These are phyloP conservation scores for Teunomyces kruisii DNA, from an alignment of 805 yeast genomes.

Conservation along the genomic window DNA sequence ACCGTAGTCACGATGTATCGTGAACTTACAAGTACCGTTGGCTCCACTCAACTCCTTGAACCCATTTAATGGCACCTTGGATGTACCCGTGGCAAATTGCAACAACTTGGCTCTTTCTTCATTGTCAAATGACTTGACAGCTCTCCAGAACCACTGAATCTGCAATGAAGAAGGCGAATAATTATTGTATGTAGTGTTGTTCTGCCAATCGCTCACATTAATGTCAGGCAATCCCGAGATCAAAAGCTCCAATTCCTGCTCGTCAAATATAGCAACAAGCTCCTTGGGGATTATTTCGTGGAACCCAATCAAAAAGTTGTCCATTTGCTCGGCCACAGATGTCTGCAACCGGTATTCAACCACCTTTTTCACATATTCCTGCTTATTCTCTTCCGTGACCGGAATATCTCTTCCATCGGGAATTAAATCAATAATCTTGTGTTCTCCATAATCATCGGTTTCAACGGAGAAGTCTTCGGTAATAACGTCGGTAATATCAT, in stretches of 20 bases:
- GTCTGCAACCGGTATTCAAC: constrained; percentile 84
- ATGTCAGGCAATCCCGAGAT: constrained; percentile 95
- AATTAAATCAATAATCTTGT: constrained; percentile 75
- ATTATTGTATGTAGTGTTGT: constrained; percentile 76
- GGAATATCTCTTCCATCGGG: constrained; percentile 80
- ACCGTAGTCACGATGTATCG: constrained; percentile 88
- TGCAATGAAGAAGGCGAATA: constrained; percentile 82
- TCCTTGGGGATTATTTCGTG: constrained; percentile 86
- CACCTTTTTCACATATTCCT: constrained; percentile 80
- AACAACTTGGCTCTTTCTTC: constrained; percentile 92
- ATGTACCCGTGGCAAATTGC: constrained; percentile 96
- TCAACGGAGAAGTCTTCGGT: constrained; percentile 94
- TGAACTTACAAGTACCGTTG: constrained; percentile 80
- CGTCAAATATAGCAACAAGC: constrained; percentile 83
- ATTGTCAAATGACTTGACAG: constrained; percentile 87
- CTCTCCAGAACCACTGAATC: constrained; percentile 97
- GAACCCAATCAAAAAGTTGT: constrained; percentile 81
- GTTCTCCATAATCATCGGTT: constrained; percentile 91
- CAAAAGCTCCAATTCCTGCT: constrained; percentile 88
- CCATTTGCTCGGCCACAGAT: constrained; percentile 85
- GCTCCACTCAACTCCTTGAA: constrained; percentile 88
- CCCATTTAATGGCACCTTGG: constrained; percentile 93
- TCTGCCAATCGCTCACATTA: constrained; percentile 94
- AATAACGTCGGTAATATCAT: constrained; percentile 93
- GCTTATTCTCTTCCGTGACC: constrained; percentile 88